A percentile compares a stretch with the other conserved stretches of the same genome.
These are phyloP conservation scores for Diaporthe batatas DNA, from an alignment of 2,329 filamentous ascomycete genomes.

Conservation along the genomic window DNA sequence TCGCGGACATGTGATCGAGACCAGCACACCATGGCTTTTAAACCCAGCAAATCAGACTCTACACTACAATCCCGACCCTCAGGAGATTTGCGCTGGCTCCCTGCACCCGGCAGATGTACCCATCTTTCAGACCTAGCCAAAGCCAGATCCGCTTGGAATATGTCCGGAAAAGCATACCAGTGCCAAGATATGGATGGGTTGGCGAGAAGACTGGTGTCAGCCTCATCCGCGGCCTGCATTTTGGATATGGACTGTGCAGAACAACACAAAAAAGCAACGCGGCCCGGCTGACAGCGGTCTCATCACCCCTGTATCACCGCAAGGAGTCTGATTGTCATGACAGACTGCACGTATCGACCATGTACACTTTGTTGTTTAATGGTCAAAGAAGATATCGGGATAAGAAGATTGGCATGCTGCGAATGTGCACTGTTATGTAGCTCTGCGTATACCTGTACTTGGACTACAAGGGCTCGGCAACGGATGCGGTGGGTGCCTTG, in stretches of 20 bases:
- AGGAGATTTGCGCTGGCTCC: neutral
- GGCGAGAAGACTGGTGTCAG: slow-evolving; percentile 8
- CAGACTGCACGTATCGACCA: neutral
- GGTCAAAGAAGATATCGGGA: too few species aligned
- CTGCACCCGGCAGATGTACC: slow-evolving; percentile 2
- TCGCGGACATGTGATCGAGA: neutral
- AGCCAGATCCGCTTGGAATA: neutral
- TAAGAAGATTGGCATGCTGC: neutral
- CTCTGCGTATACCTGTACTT: neutral
- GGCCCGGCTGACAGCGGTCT: slow-evolving; percentile 6
- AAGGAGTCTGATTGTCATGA: slow-evolving; percentile 13
- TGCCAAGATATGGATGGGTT: slow-evolving; percentile 8
- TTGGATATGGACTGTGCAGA: slow-evolving; percentile 7
- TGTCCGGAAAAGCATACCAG: neutral
- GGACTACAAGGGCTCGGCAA: neutral
- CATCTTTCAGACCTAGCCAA: neutral
- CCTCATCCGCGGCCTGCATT: slow-evolving; percentile 7
- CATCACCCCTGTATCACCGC: slow-evolving; percentile 16
- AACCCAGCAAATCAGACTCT: neutral
- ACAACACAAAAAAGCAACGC: slow-evolving; percentile 5
- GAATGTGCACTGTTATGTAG: neutral
- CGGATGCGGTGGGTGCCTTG: neutral
- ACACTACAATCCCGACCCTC: slow-evolving; percentile 4
- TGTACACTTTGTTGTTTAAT: neutral
- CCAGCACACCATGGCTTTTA: neutral